Conservation (phyloP, 1,284 basidiomycete genomes). For the Trametes polyzona region DNA sequence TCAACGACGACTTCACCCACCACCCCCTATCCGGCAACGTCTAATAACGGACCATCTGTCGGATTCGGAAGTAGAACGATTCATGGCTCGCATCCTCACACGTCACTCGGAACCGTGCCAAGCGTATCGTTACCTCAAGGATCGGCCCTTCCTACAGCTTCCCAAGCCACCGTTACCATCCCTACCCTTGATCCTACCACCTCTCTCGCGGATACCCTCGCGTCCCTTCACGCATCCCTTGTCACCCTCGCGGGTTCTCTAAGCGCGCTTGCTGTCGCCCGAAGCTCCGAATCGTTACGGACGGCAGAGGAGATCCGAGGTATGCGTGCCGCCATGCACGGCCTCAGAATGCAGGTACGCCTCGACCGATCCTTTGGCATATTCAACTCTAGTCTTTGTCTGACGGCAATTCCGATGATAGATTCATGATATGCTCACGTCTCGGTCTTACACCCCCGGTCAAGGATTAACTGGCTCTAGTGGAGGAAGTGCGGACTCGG, state of each 20-base stretch:
- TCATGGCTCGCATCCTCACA: conserved; percentile 13
- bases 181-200: conserved; percentile 63
- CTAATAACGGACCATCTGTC: conserved; percentile 2
- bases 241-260: conserved; percentile 54
- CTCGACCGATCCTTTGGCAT: background rate
- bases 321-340: conserved; percentile 74
- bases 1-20: conserved; percentile 2
- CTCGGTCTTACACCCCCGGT: conserved; percentile 9
- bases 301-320: conserved; percentile 79
- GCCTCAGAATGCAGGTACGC: conserved; percentile 77
- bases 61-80: background rate
- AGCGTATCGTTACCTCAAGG: conserved; percentile 24
- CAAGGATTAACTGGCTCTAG: conserved; percentile 1
- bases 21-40: conserved; percentile 2
- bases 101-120: conserved; percentile 4
- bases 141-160: conserved; percentile 13
- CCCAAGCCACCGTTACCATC: conserved; percentile 42
- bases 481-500: conserved; percentile 5
- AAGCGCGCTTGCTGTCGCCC: conserved; percentile 29
- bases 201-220: conserved; percentile 63
- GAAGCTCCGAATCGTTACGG: conserved; percentile 65
- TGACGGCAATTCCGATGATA: conserved; percentile 6
- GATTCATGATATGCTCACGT: conserved; percentile 27
- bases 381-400: background rate
- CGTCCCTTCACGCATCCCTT: conserved; percentile 62